Evolutionary conservation across 305 asterid genomes (phyloP), one percentile per base, ranked within the genome.

Genomic region (Plantago coronopus): DNA sequence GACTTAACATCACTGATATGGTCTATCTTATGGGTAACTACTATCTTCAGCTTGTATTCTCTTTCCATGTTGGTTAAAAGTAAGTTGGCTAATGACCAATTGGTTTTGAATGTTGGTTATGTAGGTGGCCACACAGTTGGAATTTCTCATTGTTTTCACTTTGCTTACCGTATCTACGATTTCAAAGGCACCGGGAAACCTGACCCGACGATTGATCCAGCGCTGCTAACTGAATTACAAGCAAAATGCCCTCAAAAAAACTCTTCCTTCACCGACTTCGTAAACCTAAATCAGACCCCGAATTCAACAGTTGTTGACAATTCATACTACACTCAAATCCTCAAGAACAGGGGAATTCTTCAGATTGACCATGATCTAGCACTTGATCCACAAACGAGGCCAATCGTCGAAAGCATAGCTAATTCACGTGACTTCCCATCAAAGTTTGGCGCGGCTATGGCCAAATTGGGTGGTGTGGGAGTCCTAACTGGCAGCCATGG

Each of bases 61-160:
- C n/a, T n/a, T n/a, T n/a, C n/a, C n/a, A n/a, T n/a, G n/a, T n/a
- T n/a, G n/a, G n/a, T n/a, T n/a, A n/a, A n/a, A n/a, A n/a, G n/a
- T n/a, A n/a, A n/a, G n/a, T n/a, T n/a, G n/a, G n/a, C n/a, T n/a
- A n/a, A n/a, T n/a, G n/a, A n/a, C n/a, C n/a, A n/a, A n/a, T 27
- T 27, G 2, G 31, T 7, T 34, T 4, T 34, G 40, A 34, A 7
- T 34, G 8, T 31, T 31, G 38, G 7, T 31, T 5, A 31, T 31
- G 40, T 12, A 80, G 85, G 91, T 23, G 91, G 78, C 0, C 88
- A 83, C 74, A 81, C 88, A 0, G 83, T 85, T 1, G 94, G 94
- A 9, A 5, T 56, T 0, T 27, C 88, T 19, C 94, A 73, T 27
- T 85, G 86, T 62, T 70, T 84, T 4, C 17, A 75, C 70, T 13